Percentiles rank a stretch among this genome's conserved stretches.
phyloP scores from a whole-genome alignment of 2,329 filamentous ascomycete species.

The Fusarium odoratissimum region DNA sequence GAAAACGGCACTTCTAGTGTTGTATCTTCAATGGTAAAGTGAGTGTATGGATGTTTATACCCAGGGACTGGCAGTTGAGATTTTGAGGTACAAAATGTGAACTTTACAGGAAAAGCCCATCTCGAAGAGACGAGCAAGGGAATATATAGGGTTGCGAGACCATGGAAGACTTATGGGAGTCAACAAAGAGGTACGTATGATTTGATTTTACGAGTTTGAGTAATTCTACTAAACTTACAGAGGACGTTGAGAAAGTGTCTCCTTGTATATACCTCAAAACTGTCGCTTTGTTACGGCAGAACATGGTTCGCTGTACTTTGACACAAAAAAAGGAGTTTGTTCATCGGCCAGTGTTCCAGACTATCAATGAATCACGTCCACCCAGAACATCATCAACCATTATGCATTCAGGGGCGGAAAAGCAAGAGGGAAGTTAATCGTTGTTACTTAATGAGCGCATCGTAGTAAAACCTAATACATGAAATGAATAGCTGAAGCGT shows the following conservation, averaged over 20 bases:
- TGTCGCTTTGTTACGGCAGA: not conserved
- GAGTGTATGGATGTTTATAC: not conserved
- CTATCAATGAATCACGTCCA: constrained; percentile 28
- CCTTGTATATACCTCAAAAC: not conserved
- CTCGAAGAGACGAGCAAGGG: not conserved
- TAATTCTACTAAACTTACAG: too few species aligned
- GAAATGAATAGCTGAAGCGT: not conserved
- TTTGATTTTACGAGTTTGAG: not conserved
- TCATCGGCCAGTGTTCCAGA: not conserved
- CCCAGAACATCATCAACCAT: constrained; percentile 49
- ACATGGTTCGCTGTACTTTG: not conserved
- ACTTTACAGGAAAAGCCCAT: not conserved
- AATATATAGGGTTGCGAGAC: not conserved
- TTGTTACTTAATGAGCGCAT: not conserved
- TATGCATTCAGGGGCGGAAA: not conserved
- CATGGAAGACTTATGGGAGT: not conserved
- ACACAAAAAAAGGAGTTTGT: not conserved
- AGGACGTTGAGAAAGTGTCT: not conserved
- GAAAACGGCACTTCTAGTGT: not conserved
- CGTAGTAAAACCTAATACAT: not conserved
- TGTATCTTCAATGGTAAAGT: not conserved
- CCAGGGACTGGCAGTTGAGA: too few species aligned
- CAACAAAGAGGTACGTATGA: not conserved
- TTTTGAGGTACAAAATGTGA: too few species aligned
- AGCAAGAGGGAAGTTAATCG: not conserved